Evolutionary conservation across 2,329 filamentous ascomycete genomes (phyloP).

Genomic region (Thelonectria discophora): DNA sequence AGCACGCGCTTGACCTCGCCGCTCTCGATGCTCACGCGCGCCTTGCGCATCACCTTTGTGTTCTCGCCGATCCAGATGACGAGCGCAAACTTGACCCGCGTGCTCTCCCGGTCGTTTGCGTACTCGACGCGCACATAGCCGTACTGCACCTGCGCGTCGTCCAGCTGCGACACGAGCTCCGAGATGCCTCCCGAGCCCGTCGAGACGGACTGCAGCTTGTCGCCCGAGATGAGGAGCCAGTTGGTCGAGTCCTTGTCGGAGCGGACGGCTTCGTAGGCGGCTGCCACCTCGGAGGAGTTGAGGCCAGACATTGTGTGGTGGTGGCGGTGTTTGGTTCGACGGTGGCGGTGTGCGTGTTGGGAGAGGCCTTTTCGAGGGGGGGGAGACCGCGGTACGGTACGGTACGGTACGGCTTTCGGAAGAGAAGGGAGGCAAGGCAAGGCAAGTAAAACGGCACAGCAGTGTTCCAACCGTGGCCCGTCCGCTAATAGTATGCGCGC

Average conservation of each 20-base stretch:
- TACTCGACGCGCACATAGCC: conserved; percentile 73
- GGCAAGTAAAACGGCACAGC: background rate
- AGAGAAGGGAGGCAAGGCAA: background rate
- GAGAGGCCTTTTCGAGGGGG: background rate
- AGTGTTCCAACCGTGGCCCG: conserved; percentile 1
- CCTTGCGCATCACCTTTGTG: conserved; percentile 75
- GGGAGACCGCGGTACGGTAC: background rate
- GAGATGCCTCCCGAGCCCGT: conserved; percentile 69
- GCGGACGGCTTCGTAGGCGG: conserved; percentile 73
- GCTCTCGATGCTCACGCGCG: conserved; percentile 73
- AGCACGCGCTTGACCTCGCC: conserved; percentile 71
- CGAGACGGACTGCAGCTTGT: conserved; percentile 63
- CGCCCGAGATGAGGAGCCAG: conserved; percentile 73
- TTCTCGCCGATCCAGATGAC: conserved; percentile 73
- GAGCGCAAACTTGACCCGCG: conserved; percentile 73
- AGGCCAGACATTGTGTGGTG: conserved; percentile 64
- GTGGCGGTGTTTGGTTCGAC: too few relatives aligned
- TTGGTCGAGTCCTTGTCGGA: conserved; percentile 72
- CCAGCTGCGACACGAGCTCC: conserved; percentile 65
- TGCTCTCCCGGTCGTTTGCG: conserved; percentile 75
- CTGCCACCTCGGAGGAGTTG: conserved; percentile 66
- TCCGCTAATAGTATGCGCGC: background rate
- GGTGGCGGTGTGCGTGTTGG: background rate
- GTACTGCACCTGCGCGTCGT: conserved; percentile 70
- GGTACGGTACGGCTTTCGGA: too few relatives aligned